Evolutionary conservation across 345 rosid genomes (phyloP), one percentile per base, ranked within the genome.

Genomic region (Stellera chamaejasme): DNA sequence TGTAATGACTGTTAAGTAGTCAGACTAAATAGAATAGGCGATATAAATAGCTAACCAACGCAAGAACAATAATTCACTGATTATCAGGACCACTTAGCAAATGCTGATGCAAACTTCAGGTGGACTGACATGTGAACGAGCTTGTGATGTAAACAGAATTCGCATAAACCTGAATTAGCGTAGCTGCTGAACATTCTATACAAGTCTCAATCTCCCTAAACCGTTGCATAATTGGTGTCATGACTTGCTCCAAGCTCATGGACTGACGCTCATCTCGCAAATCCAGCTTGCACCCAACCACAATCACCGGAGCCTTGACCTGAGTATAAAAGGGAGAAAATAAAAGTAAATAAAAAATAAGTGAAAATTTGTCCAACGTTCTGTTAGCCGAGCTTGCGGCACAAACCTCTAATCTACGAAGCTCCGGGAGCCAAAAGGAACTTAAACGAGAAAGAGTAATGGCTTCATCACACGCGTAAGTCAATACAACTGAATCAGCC

Each of bases 221-320:
- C 62, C 72, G 72, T 49, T 82, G 90, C 96, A 85, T 88, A 66
- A 84, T 72, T 3, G 93, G 93, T 50, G 86, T 80, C 90, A 88
- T 84, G 45, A 81, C 66, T 55, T 81, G 80, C 73, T 88, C 96
- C 52, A 84, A 60, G 61, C 72, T 77, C 36, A 63, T 59, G 14
- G 87, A 62, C 45, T 78, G 50, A 48, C 70, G 75, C 44, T 82
- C 90, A 48, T 82, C 82, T 10, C 90, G 74, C 66, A 88, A 76
- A 76, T 88, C 96, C 52, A 82, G 79, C 72, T 88, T 88, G 72
- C 96, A 88, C n/a, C 96, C 96, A 50, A 77, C 96, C 66, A 82
- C 82, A 69, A 88, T 79, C 11, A 88, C 77, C 11, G 96, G 93
- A 19, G 65, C 90, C 74, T 79, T 85, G 63, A 84, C 59, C 93